Evolutionary conservation across 345 rosid genomes (phyloP), one percentile per base, ranked within the genome.

Genomic region (Sonneratia alba): DNA sequence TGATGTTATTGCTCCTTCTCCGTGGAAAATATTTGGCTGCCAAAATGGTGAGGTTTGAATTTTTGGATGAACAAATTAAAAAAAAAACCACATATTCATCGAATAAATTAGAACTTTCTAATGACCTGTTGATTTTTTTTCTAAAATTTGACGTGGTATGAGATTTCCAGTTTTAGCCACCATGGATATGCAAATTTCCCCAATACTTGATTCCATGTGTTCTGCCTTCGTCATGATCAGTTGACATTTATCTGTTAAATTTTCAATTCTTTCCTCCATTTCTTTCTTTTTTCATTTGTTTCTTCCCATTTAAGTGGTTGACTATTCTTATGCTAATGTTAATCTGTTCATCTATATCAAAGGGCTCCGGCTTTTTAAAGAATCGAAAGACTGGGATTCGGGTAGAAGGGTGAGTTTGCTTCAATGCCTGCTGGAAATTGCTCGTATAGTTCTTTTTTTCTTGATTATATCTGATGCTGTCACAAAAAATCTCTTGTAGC

Each of bases 21-120:
- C 91, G 13, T 95, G 97, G 99, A 95, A 87, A 82, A 90, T 95
- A 32, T 92, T 92, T 70, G 99, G 99, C 69, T 92, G 97, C 80
- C 92, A 85, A 77, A 95, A 92, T 81, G 97, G 97, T 87, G 83
- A 67, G 66, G 22, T n/a, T 42, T 15, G 48, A 24, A 68, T 10
- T 40, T 24, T 49, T 72, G 13, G 15, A n/a, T 66, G 21, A 45
- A 47, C 15, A 38, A 42, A 42, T 5, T 4, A 62, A 27, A 22
- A 7, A 61, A 15, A 13, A 10, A 62, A 13, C 19, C 37, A 62
- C 37, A 62, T 4, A 27, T 61, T 61, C 36, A 53, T 53, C n/a
- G 6, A 53, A 49, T 49, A 49, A 42, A 49, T 2, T 9, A 22
- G 24, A 61, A 3, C 8, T 61, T 27, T 27, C 36, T 1, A 24